Conservation (phyloP, 495 filamentous ascomycete species). For the Penicillium desertorum region DNA sequence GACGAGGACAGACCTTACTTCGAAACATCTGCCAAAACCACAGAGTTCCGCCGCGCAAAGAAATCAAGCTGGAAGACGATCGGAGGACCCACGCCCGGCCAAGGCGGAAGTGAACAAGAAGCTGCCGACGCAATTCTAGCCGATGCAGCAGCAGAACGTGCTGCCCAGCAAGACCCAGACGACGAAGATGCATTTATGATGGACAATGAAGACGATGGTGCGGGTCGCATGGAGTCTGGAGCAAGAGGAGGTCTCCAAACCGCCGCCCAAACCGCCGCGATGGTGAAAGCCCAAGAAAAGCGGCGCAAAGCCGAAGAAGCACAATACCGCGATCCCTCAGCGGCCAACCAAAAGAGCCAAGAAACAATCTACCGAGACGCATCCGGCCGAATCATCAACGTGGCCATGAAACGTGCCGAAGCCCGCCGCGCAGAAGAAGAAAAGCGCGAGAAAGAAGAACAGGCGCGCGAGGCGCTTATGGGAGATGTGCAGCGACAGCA, state of each 20-base stretch:
- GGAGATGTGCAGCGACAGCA: constrained; percentile 78
- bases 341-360: constrained; percentile 44
- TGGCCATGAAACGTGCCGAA: constrained; percentile 85
- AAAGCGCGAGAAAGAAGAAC: constrained; percentile 60
- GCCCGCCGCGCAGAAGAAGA: constrained; percentile 71
- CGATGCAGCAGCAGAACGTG: constrained; percentile 64
- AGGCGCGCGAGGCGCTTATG: constrained; percentile 62
- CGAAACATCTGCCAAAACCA: constrained; percentile 51
- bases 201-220: constrained; percentile 29
- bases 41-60: constrained; percentile 77
- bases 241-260: constrained; percentile 83
- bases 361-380: constrained; percentile 96
- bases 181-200: constrained; percentile 49
- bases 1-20: constrained; percentile 43
- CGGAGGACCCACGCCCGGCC: constrained; percentile 44
- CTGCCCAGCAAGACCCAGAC: constrained; percentile 37
- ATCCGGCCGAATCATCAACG: constrained; percentile 85
- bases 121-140: constrained; percentile 83
- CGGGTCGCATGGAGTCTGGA: constrained; percentile 72
- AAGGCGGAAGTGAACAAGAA: constrained; percentile 52
- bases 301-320: constrained; percentile 44
- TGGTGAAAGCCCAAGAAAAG: constrained; percentile 73
- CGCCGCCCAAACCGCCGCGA: constrained; percentile 69
- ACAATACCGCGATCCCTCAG: constrained; percentile 38
- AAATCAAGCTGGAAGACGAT: constrained; percentile 77